Conservation (phyloP, 1,284 basidiomycete species). For the Ceratorhiza oryzae-sativae region DNA sequence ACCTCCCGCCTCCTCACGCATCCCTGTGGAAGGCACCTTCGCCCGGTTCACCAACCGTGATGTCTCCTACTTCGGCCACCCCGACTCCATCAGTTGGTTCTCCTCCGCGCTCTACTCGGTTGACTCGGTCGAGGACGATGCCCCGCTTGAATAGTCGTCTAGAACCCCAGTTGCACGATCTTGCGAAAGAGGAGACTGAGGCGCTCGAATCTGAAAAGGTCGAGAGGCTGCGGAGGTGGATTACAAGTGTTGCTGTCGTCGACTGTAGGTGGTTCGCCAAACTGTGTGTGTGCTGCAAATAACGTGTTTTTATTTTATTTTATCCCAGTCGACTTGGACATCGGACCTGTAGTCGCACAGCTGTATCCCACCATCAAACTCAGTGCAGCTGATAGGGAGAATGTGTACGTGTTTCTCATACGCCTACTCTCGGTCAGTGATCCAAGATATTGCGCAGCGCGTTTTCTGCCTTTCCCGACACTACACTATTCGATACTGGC, state of each 20-base stretch:
- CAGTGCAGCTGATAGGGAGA: slow-evolving; percentile 72
- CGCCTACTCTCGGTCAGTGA: slow-evolving; percentile 38
- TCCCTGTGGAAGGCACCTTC: slow-evolving; percentile 32
- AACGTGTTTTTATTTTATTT: slow-evolving; percentile 47
- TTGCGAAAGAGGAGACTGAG: slow-evolving; percentile 19
- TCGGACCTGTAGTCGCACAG: slow-evolving; percentile 82
- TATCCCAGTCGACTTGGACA: slow-evolving; percentile 79
- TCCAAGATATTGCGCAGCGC: slow-evolving; percentile 60
- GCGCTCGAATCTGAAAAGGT: slow-evolving; percentile 59
- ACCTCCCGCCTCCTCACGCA: neutral
- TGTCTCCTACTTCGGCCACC: slow-evolving; percentile 33
- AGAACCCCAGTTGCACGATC: slow-evolving; percentile 7
- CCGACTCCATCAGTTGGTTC: neutral
- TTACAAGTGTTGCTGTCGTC: slow-evolving; percentile 80
- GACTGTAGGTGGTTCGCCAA: slow-evolving; percentile 51
- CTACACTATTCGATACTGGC: slow-evolving; percentile 78
- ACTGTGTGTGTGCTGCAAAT: neutral
- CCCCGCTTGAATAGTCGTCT: slow-evolving; percentile 21
- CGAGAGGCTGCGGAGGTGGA: slow-evolving; percentile 71
- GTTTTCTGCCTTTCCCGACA: slow-evolving; percentile 95
- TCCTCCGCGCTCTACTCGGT: neutral
- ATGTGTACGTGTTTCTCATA: slow-evolving; percentile 69
- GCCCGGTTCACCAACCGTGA: slow-evolving; percentile 26
- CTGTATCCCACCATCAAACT: slow-evolving; percentile 71
- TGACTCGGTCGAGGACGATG: slow-evolving; percentile 25